Conservation (phyloP, 139 green algal species). For the Dunaliella primolecta region DNA sequence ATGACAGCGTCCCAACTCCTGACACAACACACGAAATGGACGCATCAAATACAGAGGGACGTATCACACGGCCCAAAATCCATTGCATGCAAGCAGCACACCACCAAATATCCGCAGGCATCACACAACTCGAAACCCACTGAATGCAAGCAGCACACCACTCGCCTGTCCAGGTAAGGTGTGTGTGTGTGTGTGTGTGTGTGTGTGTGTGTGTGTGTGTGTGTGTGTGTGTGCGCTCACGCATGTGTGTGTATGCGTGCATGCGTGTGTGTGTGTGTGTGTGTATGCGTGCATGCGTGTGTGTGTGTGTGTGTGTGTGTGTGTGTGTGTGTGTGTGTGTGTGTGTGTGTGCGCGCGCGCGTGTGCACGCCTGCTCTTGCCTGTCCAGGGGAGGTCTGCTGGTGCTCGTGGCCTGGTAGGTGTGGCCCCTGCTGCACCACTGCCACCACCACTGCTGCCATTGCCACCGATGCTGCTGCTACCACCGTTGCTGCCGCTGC, state of each 20-base stretch:
- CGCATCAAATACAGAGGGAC: too few species aligned
- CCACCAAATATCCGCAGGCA: too few species aligned
- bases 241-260: background rate
- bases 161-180: too few species aligned
- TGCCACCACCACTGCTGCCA: too few species aligned
- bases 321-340: background rate
- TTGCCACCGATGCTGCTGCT: too few species aligned
- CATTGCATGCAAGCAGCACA: too few species aligned
- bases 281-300: background rate
- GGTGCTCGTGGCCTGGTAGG: background rate
- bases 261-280: background rate
- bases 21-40: too few species aligned
- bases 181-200: background rate
- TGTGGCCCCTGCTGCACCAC: background rate
- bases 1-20: too few species aligned
- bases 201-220: background rate
- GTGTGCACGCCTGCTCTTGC: background rate
- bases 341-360: background rate
- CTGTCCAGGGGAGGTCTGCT: background rate
- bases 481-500: too few species aligned
- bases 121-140: background rate
- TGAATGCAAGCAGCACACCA: background rate
- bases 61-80: too few species aligned
- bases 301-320: background rate
- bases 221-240: background rate